A percentile compares a stretch with the other conserved stretches of the same genome.
These are phyloP conservation scores for Scleroderma bovista DNA, from an alignment of 768 basidiomycete species.

Conservation along the genomic window DNA sequence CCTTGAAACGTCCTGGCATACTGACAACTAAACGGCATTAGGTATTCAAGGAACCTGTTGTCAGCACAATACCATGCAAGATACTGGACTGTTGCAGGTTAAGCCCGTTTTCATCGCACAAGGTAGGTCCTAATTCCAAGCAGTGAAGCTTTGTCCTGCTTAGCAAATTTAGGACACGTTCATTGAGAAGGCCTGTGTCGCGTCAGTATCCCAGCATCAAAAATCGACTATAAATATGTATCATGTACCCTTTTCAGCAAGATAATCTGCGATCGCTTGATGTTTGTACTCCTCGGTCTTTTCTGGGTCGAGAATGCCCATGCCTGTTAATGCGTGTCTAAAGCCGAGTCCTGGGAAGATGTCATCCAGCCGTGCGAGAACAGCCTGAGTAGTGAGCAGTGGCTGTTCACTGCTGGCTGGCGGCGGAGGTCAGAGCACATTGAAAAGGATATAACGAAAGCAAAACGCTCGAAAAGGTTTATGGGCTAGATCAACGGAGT, in stretches of 20 bases:
- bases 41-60: conserved; percentile 1
- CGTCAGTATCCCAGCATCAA: conserved; percentile 22
- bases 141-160: conserved; percentile 39
- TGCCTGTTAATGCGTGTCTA: neutral
- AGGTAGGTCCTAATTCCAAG: conserved; percentile 43
- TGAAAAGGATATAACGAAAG: too few species aligned
- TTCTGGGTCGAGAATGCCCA: neutral
- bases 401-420: neutral
- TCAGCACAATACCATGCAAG: conserved; percentile 33
- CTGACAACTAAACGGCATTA: conserved; percentile 39
- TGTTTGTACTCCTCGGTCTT: conserved; percentile 15
- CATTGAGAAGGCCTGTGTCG: conserved; percentile 41
- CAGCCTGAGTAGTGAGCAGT: neutral
- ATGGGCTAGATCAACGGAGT: too few species aligned
- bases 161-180: conserved; percentile 39
- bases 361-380: neutral
- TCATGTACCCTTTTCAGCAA: conserved; percentile 19
- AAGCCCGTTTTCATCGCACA: conserved; percentile 44
- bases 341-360: conserved; percentile 4
- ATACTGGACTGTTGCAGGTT: conserved; percentile 42
- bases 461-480: too few species aligned
- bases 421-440: neutral
- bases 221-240: conserved; percentile 25
- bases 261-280: conserved; percentile 37
- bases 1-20: conserved; percentile 46